phyloP scores from a whole-genome alignment of 2,329 filamentous ascomycete species.

The Pseudocercospora crystallina region DNA sequence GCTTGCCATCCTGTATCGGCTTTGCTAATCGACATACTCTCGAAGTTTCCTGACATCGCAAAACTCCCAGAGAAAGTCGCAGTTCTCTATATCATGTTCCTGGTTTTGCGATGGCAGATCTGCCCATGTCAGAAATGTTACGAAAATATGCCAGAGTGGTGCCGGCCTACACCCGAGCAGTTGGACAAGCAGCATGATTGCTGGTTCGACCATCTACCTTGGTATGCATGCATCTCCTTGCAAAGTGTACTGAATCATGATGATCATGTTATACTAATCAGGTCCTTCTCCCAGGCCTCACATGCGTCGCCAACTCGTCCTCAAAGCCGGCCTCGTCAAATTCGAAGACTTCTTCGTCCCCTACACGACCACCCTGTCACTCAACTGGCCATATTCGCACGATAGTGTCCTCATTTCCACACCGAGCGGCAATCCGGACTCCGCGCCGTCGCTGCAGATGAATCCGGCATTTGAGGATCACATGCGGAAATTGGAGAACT shows the following conservation, averaged over 20 bases:
- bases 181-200: constrained; percentile 67
- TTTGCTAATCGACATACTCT: constrained; percentile 80
- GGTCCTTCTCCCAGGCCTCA: constrained; percentile 49
- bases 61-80: constrained; percentile 80
- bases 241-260: background rate
- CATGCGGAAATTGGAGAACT: constrained; percentile 72
- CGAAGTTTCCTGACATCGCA: constrained; percentile 77
- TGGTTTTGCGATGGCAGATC: constrained; percentile 80
- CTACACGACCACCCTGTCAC: constrained; percentile 70
- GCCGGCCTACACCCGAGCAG: constrained; percentile 66
- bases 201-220: constrained; percentile 82
- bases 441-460: constrained; percentile 63
- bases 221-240: constrained; percentile 41
- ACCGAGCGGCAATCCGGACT: constrained; percentile 23
- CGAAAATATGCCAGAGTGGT: constrained; percentile 72
- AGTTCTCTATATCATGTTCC: constrained; percentile 82
- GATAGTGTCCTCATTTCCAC: constrained; percentile 61
- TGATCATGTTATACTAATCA: background rate
- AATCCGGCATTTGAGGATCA: constrained; percentile 87
- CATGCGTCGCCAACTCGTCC: constrained; percentile 66
- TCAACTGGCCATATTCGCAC: constrained; percentile 84
- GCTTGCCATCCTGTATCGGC: constrained; percentile 74
- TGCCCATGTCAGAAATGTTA: constrained; percentile 77
- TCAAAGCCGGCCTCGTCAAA: constrained; percentile 41
- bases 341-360: constrained; percentile 84